These are phyloP conservation scores for Prunella vulgaris DNA, from an alignment of 257 asterid species.

Conservation along the genomic window DNA sequence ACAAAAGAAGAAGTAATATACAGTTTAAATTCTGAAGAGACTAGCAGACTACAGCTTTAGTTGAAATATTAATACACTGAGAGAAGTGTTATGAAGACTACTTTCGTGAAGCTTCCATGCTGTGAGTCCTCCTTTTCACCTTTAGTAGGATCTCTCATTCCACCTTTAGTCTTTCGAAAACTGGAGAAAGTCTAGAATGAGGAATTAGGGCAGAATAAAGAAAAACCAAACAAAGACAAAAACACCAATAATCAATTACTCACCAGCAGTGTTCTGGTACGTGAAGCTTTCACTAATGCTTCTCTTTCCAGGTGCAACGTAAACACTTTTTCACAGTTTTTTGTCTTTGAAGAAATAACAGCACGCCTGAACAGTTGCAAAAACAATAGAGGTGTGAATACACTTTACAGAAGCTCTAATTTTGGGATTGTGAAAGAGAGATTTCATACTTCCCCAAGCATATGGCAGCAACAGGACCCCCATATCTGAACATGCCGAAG, in stretches of 20 bases:
- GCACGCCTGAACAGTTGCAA: conserved; percentile 55
- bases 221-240: neutral
- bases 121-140: conserved; percentile 39
- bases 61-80: neutral
- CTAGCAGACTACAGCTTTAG: neutral
- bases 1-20: neutral
- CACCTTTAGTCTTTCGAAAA: conserved; percentile 54
- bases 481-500: conserved; percentile 86
- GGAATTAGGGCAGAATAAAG: neutral
- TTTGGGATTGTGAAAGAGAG: neutral
- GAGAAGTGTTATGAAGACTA: conserved; percentile 48
- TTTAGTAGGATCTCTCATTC: conserved; percentile 53
- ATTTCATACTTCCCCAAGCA: conserved; percentile 65
- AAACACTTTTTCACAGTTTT: conserved; percentile 46
- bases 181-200: conserved; percentile 14
- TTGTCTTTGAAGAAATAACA: conserved; percentile 62
- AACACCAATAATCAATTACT: conserved; percentile 34
- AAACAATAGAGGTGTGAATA: neutral
- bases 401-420: neutral
- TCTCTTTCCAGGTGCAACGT: conserved; percentile 57
- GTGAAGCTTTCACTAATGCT: conserved; percentile 47
- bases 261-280: conserved; percentile 49
- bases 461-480: conserved; percentile 79
- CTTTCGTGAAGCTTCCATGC: conserved; percentile 72
- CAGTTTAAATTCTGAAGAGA: neutral